phyloP scores from a whole-genome alignment of 1,284 basidiomycete species.

The Cryptococcus neoformans region DNA sequence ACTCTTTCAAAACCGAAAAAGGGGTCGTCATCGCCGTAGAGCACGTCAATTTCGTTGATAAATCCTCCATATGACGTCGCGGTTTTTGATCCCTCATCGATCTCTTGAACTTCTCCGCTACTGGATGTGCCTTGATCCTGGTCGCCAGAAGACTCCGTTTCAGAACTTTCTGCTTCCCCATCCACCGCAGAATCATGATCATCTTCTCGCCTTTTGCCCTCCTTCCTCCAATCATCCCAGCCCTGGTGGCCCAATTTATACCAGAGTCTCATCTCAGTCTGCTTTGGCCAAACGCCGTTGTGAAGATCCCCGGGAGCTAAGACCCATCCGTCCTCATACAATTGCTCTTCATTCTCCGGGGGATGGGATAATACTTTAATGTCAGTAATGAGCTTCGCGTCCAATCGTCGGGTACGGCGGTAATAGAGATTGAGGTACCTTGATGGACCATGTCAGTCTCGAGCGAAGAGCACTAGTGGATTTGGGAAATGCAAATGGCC shows the following conservation, averaged over 20 bases:
- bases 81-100: slow-evolving; percentile 48
- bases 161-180: background rate
- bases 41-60: slow-evolving; percentile 82
- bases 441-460: background rate
- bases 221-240: background rate
- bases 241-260: slow-evolving; percentile 55
- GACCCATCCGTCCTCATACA: slow-evolving; percentile 34
- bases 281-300: slow-evolving; percentile 48
- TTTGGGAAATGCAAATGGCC: slow-evolving; percentile 19
- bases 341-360: slow-evolving; percentile 19
- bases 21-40: slow-evolving; percentile 72
- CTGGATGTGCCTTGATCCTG: background rate
- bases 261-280: slow-evolving; percentile 64
- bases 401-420: slow-evolving; percentile 67
- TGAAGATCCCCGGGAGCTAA: slow-evolving; percentile 40
- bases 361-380: slow-evolving; percentile 35
- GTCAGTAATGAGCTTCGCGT: slow-evolving; percentile 42
- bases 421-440: slow-evolving; percentile 68
- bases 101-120: slow-evolving; percentile 51
- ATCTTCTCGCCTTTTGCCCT: background rate
- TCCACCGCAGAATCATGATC: background rate
- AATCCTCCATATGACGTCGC: slow-evolving; percentile 46
- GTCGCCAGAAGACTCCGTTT: background rate
- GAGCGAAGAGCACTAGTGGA: background rate
- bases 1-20: slow-evolving; percentile 81